Evolutionary conservation across 2,329 filamentous ascomycete genomes (phyloP).

Genomic region (Byssothecium circinans): DNA sequence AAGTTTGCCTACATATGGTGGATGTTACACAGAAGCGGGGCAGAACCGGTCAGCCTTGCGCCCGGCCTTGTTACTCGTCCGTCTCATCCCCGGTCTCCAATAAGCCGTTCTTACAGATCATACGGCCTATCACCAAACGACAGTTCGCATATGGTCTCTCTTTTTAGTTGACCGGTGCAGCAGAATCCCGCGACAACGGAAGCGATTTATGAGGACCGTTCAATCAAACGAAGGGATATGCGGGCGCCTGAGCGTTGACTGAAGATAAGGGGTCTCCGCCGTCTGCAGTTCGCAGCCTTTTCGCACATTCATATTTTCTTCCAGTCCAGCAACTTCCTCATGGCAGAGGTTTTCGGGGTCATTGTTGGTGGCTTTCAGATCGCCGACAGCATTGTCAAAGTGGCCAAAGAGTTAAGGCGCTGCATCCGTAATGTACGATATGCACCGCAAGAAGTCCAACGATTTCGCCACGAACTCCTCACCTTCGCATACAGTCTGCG

Average conservation of each 20-base stretch:
- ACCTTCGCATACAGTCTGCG: constrained; percentile 5
- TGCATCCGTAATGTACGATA: constrained; percentile 4
- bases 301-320: background rate
- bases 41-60: too few relatives aligned
- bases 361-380: constrained; percentile 9
- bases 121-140: background rate
- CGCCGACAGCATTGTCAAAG: background rate
- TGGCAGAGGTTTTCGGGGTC: constrained; percentile 2
- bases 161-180: background rate
- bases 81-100: too few relatives aligned
- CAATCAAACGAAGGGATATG: too few relatives aligned
- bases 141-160: background rate
- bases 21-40: too few relatives aligned
- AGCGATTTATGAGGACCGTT: too few relatives aligned
- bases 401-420: constrained; percentile 1
- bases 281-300: background rate
- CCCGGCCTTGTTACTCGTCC: too few relatives aligned
- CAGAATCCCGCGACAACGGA: background rate
- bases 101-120: too few relatives aligned
- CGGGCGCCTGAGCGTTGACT: background rate
- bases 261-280: background rate
- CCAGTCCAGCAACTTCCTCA: background rate
- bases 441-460: constrained; percentile 5
- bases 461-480: constrained; percentile 5
- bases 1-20: too few relatives aligned